Evolutionary conservation across 352 stramenopile species (phyloP), one percentile per base, ranked within the genome.

Genomic region (Phytophthora tentaculata): DNA sequence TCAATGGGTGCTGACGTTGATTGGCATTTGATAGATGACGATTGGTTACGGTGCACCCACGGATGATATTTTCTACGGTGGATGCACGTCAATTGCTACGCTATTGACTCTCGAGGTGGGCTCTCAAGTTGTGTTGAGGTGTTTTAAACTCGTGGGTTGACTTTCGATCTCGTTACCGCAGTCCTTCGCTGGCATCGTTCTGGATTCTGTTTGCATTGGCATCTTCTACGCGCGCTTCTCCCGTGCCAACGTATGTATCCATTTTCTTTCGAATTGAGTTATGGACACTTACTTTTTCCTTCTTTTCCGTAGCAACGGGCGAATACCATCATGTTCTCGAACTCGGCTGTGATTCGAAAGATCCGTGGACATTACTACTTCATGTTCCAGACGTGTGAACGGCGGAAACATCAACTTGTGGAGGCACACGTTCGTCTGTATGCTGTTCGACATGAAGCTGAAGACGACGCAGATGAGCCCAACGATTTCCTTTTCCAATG

Each of bases 331-430:
- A 91, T 96, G 70, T 96, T 97, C 52, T 88, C 84, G 5, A 88
- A 94, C 28, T 81, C 74, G 14, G 90, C 85, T 2, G 84, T 97
- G 24, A 95, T 97, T 73, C 91, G 91, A 32, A 87, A 91, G 68
- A 96, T 97, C 58, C 88, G 90, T 13, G 91, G 91, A 5, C 79
- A 95, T 44, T 96, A 88, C 64, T 97, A 96, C 80, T 89, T 97
- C 50, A 97, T 97, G 90, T 90, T 97, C 61, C 91, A 97, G 54
- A 84, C 93, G 0, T 97, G 91, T 53, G 91, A 97, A 63, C 79
- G 89, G 29, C 84, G 91, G 24, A 96, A 96, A 58, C 89, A 97
- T 55, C 91, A 97, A 60, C 85, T 96, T 17, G 86, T 93, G 2
- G 88, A 96, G 52, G 88, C 86, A 4, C 88, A 96, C 62, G 83